Evolutionary conservation across 768 basidiomycete species (phyloP).

Genomic region (Hydnum rufescens): DNA sequence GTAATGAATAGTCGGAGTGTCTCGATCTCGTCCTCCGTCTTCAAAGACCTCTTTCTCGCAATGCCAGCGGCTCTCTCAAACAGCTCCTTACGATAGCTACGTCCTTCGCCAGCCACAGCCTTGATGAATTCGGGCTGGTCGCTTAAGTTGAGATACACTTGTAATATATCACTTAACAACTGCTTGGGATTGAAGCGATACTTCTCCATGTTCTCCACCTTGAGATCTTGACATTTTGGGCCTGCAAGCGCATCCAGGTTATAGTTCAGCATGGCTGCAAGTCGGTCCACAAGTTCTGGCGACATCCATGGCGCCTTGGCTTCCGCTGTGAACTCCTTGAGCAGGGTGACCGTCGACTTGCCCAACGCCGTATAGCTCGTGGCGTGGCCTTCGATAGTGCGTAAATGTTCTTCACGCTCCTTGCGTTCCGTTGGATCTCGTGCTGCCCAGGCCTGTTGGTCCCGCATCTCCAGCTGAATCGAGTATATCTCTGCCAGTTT

Average conservation of each 20-base stretch:
- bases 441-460: constrained; percentile 47
- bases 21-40: constrained; percentile 58
- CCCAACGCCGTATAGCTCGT: constrained; percentile 76
- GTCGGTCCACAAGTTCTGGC: constrained; percentile 83
- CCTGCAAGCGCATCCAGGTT: constrained; percentile 81
- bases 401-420: constrained; percentile 61
- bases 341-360: constrained; percentile 69
- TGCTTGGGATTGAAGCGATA: constrained; percentile 72
- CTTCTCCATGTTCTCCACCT: constrained; percentile 70
- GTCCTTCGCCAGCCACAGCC: constrained; percentile 83
- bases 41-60: constrained; percentile 40
- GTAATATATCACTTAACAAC: constrained; percentile 68
- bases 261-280: constrained; percentile 94
- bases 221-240: constrained; percentile 69
- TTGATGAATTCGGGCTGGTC: constrained; percentile 57
- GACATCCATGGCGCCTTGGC: constrained; percentile 87
- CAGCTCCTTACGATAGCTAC: constrained; percentile 69
- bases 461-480: constrained; percentile 70
- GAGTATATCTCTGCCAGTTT: constrained; percentile 76
- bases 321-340: constrained; percentile 83
- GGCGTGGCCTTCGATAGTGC: constrained; percentile 65
- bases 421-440: constrained; percentile 51
- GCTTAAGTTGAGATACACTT: constrained; percentile 79
- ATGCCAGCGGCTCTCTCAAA: constrained; percentile 64
- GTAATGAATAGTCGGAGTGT: constrained; percentile 47